These are phyloP conservation scores for Talaromyces liani DNA, from an alignment of 495 filamentous ascomycete species.

Conservation along the genomic window DNA sequence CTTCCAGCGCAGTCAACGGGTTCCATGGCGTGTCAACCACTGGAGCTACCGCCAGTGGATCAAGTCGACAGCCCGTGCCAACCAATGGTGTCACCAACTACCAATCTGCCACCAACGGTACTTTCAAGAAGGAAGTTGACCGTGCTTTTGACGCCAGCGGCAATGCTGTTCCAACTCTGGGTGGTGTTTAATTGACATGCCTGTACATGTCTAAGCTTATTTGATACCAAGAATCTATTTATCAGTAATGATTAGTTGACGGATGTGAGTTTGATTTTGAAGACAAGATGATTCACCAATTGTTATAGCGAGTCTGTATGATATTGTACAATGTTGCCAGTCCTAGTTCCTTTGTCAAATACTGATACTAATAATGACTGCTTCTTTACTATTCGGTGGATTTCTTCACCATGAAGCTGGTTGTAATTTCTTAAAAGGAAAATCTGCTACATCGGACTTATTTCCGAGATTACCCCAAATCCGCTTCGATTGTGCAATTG, in stretches of 20 bases:
- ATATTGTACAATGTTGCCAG: neutral
- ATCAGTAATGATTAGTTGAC: neutral
- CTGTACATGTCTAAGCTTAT: neutral
- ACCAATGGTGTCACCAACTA: constrained; percentile 8
- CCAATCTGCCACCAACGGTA: constrained; percentile 20
- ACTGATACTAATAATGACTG: neutral
- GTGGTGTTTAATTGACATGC: neutral
- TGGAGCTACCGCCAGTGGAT: constrained; percentile 7
- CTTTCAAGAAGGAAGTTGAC: constrained; percentile 50
- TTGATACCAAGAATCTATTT: constrained; percentile 2
- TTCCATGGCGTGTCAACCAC: neutral
- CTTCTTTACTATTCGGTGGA: neutral
- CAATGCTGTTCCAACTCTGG: constrained; percentile 11
- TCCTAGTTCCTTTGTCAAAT: neutral
- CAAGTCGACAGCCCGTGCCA: constrained; percentile 15
- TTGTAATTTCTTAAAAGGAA: no score
- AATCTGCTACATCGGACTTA: neutral
- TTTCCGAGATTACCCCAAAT: neutral
- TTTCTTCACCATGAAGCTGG: no score
- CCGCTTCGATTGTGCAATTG: neutral
- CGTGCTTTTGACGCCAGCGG: constrained; percentile 38
- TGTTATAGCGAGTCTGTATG: neutral
- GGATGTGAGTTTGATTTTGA: neutral
- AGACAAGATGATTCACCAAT: neutral
- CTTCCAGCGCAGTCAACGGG: neutral